Evolutionary conservation across 371 early-diverging fungal genomes (phyloP).

Genomic region (Mucor plumbeus): DNA sequence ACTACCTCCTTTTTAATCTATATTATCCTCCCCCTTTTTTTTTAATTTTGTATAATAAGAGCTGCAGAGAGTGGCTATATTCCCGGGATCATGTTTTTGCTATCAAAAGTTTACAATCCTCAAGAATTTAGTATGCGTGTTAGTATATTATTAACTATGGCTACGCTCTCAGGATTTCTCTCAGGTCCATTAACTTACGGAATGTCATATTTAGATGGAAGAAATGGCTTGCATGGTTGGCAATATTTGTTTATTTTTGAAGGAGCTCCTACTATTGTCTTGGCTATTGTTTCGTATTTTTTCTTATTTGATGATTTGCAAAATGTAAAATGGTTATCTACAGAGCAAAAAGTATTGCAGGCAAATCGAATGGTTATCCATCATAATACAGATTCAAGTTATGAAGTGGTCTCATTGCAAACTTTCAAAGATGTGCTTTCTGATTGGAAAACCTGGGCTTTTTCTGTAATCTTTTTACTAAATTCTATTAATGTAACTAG

Average conservation of each 20-base stretch:
- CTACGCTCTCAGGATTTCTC: conserved; percentile 33
- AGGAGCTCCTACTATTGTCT: conserved; percentile 30
- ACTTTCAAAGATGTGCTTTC: conserved; percentile 46
- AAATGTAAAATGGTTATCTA: conserved; percentile 36
- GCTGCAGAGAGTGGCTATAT: conserved; percentile 43
- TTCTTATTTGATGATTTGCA: conserved; percentile 35
- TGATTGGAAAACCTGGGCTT: conserved; percentile 42
- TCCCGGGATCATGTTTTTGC: conserved; percentile 36
- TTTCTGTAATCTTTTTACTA: conserved; percentile 24
- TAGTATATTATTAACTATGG: conserved; percentile 30
- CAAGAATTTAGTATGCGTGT: conserved; percentile 37
- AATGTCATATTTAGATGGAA: conserved; percentile 33
- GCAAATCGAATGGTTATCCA: conserved; percentile 13
- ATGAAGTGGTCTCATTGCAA: conserved; percentile 40
- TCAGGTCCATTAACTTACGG: conserved; percentile 38
- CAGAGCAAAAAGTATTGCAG: conserved; percentile 37
- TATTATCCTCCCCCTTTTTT: neutral
- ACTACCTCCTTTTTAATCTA: neutral
- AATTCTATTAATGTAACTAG: conserved; percentile 31
- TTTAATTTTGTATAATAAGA: conserved; percentile 15
- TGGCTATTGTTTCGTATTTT: conserved; percentile 30
- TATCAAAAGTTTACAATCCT: conserved; percentile 37
- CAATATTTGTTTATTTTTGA: conserved; percentile 43
- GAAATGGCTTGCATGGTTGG: conserved; percentile 36
- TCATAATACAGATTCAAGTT: conserved; percentile 9